These are phyloP conservation scores for Euptelea pleiosperma DNA, from an alignment of 164 flowering plant species.

Conservation along the genomic window DNA sequence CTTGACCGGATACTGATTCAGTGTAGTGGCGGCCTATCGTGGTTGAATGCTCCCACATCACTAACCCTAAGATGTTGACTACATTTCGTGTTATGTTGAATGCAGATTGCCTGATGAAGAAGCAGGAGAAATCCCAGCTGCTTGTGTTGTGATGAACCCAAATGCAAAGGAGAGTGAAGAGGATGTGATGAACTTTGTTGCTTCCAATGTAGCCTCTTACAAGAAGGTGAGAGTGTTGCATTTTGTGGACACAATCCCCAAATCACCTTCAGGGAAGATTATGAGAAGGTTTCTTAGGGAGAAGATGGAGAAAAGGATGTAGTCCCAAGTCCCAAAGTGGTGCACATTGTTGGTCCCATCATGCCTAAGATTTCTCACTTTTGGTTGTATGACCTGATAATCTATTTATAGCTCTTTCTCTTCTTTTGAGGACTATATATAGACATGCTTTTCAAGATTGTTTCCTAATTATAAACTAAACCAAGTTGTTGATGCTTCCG, in stretches of 20 bases:
- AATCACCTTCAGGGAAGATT: constrained; percentile 92
- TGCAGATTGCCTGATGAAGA: constrained; percentile 84
- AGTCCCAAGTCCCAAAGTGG: neutral
- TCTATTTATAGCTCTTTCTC: no score
- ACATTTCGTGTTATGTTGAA: no score
- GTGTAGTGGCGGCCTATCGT: no score
- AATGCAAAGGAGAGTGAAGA: constrained; percentile 65
- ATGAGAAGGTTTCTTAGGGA: constrained; percentile 78
- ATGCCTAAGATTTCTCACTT: no score
- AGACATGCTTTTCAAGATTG: no score
- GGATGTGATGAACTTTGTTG: constrained; percentile 72
- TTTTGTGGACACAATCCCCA: constrained; percentile 80
- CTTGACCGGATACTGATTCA: no score
- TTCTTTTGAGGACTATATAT: no score
- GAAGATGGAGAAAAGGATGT: constrained; percentile 30
- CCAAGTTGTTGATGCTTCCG: no score
- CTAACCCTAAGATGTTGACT: no score
- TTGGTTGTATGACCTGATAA: no score
- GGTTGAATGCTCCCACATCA: no score
- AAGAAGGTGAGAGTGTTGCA: constrained; percentile 72
- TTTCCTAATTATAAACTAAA: no score
- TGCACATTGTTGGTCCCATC: neutral
- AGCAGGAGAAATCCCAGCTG: constrained; percentile 96
- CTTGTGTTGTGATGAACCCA: constrained; percentile 71
- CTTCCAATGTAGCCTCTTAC: constrained; percentile 74